Evolutionary conservation across 2,329 filamentous ascomycete species (phyloP).

Genomic region (Fusarium dlaminii): DNA sequence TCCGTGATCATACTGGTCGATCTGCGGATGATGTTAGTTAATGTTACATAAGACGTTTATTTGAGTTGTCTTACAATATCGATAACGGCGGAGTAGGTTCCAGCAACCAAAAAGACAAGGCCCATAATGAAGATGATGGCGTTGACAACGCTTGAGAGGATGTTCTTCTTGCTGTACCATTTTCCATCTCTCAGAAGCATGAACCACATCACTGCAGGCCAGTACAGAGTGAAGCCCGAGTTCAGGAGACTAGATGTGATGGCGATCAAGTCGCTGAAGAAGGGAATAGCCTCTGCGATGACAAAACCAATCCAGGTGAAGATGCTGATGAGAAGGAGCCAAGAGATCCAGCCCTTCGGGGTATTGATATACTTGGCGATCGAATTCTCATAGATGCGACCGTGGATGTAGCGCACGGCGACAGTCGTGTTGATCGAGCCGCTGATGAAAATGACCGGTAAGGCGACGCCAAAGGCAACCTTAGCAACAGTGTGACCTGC

Average conservation of each 20-base stretch:
- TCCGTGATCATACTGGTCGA: constrained; percentile 26
- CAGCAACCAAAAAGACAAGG: constrained; percentile 25
- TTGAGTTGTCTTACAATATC: constrained; percentile 18
- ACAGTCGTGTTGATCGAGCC: constrained; percentile 68
- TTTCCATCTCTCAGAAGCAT: constrained; percentile 45
- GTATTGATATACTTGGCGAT: constrained; percentile 40
- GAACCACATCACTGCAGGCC: constrained; percentile 53
- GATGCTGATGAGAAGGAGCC: constrained; percentile 65
- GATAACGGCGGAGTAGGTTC: constrained; percentile 24
- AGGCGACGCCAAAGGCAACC: constrained; percentile 56
- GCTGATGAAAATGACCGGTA: constrained; percentile 75
- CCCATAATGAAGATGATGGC: constrained; percentile 30
- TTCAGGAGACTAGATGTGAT: constrained; percentile 59
- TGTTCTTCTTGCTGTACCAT: constrained; percentile 30
- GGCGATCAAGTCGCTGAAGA: constrained; percentile 72
- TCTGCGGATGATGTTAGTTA: constrained; percentile 5
- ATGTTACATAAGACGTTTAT: rapidly evolving
- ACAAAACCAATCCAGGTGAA: constrained; percentile 59
- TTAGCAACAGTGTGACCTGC: constrained; percentile 61
- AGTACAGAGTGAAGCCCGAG: constrained; percentile 52
- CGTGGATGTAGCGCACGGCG: constrained; percentile 51
- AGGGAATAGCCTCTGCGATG: constrained; percentile 74
- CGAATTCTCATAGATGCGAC: constrained; percentile 36
- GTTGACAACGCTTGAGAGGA: constrained; percentile 22
- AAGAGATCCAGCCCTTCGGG: constrained; percentile 53